Percentiles rank a stretch among this genome's conserved stretches.
Conservation (phyloP, 352 stramenopile genomes). For the Globisporangium perplexum region DNA sequence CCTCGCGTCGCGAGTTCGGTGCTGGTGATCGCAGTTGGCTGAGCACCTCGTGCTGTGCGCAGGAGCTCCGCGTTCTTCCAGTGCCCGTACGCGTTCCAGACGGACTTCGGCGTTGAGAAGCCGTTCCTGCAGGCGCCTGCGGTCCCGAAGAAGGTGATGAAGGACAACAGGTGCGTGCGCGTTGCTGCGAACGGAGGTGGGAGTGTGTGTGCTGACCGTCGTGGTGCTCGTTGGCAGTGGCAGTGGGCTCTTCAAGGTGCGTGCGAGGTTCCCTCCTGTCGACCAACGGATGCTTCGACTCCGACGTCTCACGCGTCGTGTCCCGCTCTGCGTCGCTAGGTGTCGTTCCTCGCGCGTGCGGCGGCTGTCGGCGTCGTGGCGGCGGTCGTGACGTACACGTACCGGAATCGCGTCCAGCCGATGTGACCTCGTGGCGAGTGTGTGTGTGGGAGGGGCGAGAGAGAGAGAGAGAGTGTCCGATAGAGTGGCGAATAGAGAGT, state of each 20-base stretch:
- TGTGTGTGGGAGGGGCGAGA: no score
- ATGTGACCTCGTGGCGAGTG: slow-evolving; percentile 3
- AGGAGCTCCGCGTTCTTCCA: slow-evolving; percentile 87
- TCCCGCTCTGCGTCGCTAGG: neutral
- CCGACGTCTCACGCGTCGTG: no score
- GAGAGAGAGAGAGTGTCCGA: no score
- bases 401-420: slow-evolving; percentile 14
- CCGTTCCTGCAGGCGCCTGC: slow-evolving; percentile 1
- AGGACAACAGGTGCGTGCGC: slow-evolving; percentile 1
- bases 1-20: slow-evolving; percentile 71
- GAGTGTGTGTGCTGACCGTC: slow-evolving; percentile 15
- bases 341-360: slow-evolving; percentile 10
- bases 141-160: neutral
- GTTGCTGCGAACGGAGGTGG: slow-evolving; percentile 19
- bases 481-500: neutral
- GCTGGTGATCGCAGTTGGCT: slow-evolving; percentile 74
- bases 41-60: slow-evolving; percentile 85
- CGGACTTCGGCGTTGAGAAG: slow-evolving; percentile 9
- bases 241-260: neutral
- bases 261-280: no score
- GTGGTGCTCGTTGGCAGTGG: neutral
- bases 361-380: slow-evolving; percentile 12
- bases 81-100: slow-evolving; percentile 10
- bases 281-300: neutral
- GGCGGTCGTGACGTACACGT: slow-evolving; percentile 6